These are phyloP conservation scores for Carex scoparia DNA, from an alignment of 176 grass and related monocot species.

Conservation along the genomic window DNA sequence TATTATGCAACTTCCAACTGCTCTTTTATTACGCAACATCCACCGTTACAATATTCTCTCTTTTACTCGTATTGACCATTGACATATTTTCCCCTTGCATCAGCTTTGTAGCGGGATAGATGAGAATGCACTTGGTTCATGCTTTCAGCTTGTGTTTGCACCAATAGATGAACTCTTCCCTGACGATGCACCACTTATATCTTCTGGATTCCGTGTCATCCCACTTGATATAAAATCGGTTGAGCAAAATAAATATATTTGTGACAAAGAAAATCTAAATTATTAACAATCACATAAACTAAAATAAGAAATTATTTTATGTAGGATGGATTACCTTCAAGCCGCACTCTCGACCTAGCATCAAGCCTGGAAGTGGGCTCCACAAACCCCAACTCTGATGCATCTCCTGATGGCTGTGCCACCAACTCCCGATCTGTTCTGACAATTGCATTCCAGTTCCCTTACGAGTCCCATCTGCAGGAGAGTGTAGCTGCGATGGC, in stretches of 20 bases:
- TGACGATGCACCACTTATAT: conserved; percentile 81
- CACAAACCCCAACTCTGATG: conserved; percentile 32
- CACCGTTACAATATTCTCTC: neutral
- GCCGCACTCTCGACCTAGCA: conserved; percentile 83
- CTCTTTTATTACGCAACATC: conserved; percentile 4
- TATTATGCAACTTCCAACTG: neutral
- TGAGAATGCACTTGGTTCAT: conserved; percentile 89
- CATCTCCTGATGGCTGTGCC: conserved; percentile 27
- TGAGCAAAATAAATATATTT: conserved; percentile 31
- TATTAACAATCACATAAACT: neutral
- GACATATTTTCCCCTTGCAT: conserved; percentile 17
- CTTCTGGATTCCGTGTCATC: conserved; percentile 93
- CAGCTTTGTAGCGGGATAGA: conserved; percentile 96
- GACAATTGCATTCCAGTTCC: conserved; percentile 93
- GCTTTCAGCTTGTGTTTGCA: conserved; percentile 97
- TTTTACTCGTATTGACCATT: neutral
- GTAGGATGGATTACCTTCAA: conserved; percentile 58
- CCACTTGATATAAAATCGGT: conserved; percentile 86
- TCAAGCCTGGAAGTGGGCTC: conserved; percentile 88
- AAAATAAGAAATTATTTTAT: neutral
- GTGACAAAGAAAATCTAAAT: neutral
- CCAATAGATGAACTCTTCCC: conserved; percentile 94
- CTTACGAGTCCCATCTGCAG: conserved; percentile 84
- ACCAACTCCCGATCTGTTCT: conserved; percentile 73
- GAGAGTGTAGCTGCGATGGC: conserved; percentile 84